Conservation (phyloP, 208 protist species). For the Wallacemonas sp. region DNA sequence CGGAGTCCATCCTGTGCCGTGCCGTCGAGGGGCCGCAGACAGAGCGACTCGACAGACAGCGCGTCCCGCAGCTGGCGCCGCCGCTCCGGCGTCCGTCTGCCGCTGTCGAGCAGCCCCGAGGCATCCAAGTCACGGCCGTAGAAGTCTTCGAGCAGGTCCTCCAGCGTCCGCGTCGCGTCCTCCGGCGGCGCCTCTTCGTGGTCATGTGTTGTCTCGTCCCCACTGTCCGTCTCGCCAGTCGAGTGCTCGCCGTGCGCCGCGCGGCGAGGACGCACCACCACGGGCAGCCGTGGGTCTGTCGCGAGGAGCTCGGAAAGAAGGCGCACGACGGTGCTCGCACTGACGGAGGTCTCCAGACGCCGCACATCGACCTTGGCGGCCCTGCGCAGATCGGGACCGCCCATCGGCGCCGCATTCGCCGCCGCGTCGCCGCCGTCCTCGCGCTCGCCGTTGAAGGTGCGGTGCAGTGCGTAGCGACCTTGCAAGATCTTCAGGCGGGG, state of each 20-base stretch:
- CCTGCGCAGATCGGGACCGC: slow-evolving; percentile 1
- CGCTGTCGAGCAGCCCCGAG: neutral
- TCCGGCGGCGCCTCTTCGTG: slow-evolving; percentile 1
- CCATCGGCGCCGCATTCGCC: neutral
- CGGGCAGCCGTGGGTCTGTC: slow-evolving; percentile 24
- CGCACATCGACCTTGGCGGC: slow-evolving; percentile 21
- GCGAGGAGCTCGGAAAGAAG: slow-evolving; percentile 4
- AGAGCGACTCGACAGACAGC: slow-evolving; percentile 54
- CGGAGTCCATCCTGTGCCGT: neutral
- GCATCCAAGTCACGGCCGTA: slow-evolving; percentile 22
- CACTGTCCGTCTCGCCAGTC: too few relatives aligned
- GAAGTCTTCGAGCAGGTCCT: slow-evolving; percentile 36
- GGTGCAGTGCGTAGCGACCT: slow-evolving; percentile 67
- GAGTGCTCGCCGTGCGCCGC: too few relatives aligned
- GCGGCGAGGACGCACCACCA: too few relatives aligned
- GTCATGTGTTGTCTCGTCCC: too few relatives aligned
- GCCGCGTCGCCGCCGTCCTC: slow-evolving; percentile 44
- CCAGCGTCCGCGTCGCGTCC: slow-evolving; percentile 21
- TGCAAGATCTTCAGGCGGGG: slow-evolving; percentile 74
- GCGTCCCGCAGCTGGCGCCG: slow-evolving; percentile 1
- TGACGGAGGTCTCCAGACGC: slow-evolving; percentile 12
- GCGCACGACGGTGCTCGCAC: slow-evolving; percentile 11
- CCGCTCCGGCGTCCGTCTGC: neutral
- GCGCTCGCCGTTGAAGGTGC: slow-evolving; percentile 67
- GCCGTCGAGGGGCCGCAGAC: slow-evolving; percentile 54